phyloP scores from a whole-genome alignment of 2,329 filamentous ascomycete genomes.

The Claviceps africana region DNA sequence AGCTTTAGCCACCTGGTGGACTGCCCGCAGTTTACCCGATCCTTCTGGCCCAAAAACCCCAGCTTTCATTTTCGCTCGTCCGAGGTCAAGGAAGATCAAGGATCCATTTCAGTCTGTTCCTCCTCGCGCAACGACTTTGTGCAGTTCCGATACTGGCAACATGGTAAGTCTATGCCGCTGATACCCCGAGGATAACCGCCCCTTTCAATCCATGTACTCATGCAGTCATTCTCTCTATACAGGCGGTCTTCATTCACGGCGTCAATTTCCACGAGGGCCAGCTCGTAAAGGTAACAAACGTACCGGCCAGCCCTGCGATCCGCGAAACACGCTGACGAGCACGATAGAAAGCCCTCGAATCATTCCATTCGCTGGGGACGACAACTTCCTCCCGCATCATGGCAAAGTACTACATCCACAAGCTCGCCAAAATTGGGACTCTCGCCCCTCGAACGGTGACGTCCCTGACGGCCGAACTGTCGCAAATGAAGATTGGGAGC shows the following conservation, averaged over 20 bases:
- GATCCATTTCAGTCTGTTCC: neutral
- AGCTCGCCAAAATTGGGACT: constrained; percentile 61
- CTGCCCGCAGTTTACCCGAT: constrained; percentile 17
- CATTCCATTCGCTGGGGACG: constrained; percentile 75
- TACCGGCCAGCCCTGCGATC: neutral
- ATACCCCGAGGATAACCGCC: neutral
- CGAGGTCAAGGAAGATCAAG: neutral
- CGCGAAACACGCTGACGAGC: neutral
- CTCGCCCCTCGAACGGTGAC: constrained; percentile 65
- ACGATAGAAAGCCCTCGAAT: constrained; percentile 55
- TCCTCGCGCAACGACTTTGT: neutral
- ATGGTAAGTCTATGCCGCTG: constrained; percentile 1
- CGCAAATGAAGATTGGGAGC: constrained; percentile 86
- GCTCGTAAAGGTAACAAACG: constrained; percentile 57
- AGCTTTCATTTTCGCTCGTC: neutral
- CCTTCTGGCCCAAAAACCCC: neutral
- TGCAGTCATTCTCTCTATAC: neutral
- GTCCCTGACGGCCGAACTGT: constrained; percentile 70
- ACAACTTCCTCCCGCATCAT: constrained; percentile 59
- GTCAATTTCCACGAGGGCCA: constrained; percentile 73
- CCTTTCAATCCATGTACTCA: neutral
- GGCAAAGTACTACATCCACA: constrained; percentile 80
- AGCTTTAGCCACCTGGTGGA: neutral
- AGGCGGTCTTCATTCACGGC: constrained; percentile 79
- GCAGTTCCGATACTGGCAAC: neutral